These are phyloP conservation scores for Meyerozyma carpophila DNA, from an alignment of 1,139 yeast species.

Conservation along the genomic window DNA sequence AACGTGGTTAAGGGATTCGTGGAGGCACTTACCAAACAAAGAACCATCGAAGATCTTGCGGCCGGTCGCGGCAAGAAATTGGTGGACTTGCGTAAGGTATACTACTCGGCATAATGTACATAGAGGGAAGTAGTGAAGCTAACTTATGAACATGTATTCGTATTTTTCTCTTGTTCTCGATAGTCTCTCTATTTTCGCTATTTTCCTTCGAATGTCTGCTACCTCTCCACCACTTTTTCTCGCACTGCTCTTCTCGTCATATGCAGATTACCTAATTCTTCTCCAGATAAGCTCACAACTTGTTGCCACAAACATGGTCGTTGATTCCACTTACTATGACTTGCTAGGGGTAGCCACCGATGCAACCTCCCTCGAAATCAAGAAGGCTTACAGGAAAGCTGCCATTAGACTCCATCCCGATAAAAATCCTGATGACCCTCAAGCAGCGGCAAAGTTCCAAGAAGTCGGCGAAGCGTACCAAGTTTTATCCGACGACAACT, in stretches of 20 bases:
- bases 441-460: slow-evolving; percentile 67
- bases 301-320: slow-evolving; percentile 57
- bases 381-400: slow-evolving; percentile 86
- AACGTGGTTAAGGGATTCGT: slow-evolving; percentile 88
- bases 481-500: slow-evolving; percentile 69
- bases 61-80: slow-evolving; percentile 91
- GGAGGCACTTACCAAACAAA: slow-evolving; percentile 80
- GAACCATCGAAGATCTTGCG: slow-evolving; percentile 82
- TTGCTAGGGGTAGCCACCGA: slow-evolving; percentile 58
- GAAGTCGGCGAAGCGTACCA: slow-evolving; percentile 78
- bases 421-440: slow-evolving; percentile 84
- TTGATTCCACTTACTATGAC: slow-evolving; percentile 88
- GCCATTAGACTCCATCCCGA: slow-evolving; percentile 93
- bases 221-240: no score
- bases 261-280: slow-evolving; percentile 5
- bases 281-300: slow-evolving; percentile 9
- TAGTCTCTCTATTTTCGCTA: neutral
- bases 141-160: no score
- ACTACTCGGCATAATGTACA: slow-evolving; percentile 50
- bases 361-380: slow-evolving; percentile 81
- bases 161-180: neutral
- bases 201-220: neutral
- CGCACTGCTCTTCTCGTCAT: neutral
- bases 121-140: neutral
- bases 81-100: slow-evolving; percentile 86